phyloP scores from a whole-genome alignment of 805 yeast genomes.

The Citeromyces nyonsensis region DNA sequence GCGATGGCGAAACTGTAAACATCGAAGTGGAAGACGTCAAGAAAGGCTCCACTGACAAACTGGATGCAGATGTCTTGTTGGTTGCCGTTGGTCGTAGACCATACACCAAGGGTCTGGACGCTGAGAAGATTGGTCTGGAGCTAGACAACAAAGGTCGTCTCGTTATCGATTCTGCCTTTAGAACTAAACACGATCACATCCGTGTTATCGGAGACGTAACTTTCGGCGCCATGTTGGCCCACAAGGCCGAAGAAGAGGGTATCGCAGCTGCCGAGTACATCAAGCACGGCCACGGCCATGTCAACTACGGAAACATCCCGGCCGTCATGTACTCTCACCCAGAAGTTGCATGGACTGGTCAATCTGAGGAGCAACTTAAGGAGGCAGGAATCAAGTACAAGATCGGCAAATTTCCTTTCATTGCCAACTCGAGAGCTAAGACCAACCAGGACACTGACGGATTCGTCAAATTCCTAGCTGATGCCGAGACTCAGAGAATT shows the following conservation, averaged over 20 bases:
- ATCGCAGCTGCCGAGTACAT: constrained; percentile 95
- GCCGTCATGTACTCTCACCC: constrained; percentile 99
- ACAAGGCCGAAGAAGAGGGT: constrained; percentile 99
- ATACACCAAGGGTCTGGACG: constrained; percentile 75
- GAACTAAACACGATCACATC: constrained; percentile 84
- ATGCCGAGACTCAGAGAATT: constrained; percentile 92
- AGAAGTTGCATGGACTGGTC: constrained; percentile 99
- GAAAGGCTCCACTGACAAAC: constrained; percentile 59
- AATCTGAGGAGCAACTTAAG: constrained; percentile 88
- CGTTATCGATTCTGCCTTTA: constrained; percentile 87
- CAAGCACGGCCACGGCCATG: constrained; percentile 92
- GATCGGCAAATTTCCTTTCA: constrained; percentile 95
- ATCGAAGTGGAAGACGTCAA: constrained; percentile 84
- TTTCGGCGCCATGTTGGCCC: constrained; percentile 98
- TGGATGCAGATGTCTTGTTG: constrained; percentile 85
- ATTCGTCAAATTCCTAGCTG: constrained; percentile 88
- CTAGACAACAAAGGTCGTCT: constrained; percentile 85
- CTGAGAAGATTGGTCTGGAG: constrained; percentile 82
- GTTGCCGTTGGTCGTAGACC: constrained; percentile 99
- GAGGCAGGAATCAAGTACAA: constrained; percentile 84
- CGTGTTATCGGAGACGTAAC: constrained; percentile 98
- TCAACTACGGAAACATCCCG: constrained; percentile 95
- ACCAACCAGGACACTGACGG: constrained; percentile 96
- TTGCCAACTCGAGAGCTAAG: constrained; percentile 99
- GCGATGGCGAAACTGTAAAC: constrained; percentile 80